Base-by-base conservation (phyloP, 2,329 filamentous ascomycete species). In the Hypoxylon sp. region DNA sequence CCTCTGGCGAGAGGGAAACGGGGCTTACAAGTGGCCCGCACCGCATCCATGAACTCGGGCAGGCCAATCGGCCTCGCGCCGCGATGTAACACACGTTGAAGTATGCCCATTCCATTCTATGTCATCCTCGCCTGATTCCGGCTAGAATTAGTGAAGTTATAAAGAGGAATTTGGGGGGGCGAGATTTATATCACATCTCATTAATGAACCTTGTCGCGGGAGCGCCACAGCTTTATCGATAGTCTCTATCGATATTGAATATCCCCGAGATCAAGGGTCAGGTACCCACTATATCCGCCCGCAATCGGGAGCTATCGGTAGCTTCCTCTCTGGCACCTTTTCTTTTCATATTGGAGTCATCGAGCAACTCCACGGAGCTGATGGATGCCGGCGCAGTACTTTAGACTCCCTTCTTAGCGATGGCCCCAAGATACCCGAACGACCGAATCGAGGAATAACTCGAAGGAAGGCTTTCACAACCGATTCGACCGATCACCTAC, bases 1-100 rank as follows among this genome's bases (percentile, higher is more conserved):
- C 68, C 70, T 43, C 77, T 77, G 17, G 76, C 76, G 22, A 74
- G 71, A 2, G 82, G 81, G 70, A 84, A 86, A n/a, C 83, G 80
- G 10, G 83, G 83, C 26, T 74, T 76, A 68, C 83, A 82, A 63
- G 78, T 78, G 52, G 84, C 81, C 53, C 79, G 79, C 60, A 89
- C 65, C 17, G 82, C 85, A 67, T 87, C 78, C 69, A 71, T 64
- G 65, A 84, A 84, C 70, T 84, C 82, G 62, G 55, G 47, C 43
- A 73, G 46, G 55, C 69, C 58, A 59, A 83, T 80, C 20, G 80
- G 78, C 70, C 74, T 76, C 34, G 79, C 78, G 56, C 70, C 72
- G 26, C 74, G 73, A 67, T 81, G 78, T 39, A 82, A 63, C 26
- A 81, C 76, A 64, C 75, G 74, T 46, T 76, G 73, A 68, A 77